Conservation (phyloP, 768 basidiomycete species). For the Krasilnikovozyma curviuscula region DNA sequence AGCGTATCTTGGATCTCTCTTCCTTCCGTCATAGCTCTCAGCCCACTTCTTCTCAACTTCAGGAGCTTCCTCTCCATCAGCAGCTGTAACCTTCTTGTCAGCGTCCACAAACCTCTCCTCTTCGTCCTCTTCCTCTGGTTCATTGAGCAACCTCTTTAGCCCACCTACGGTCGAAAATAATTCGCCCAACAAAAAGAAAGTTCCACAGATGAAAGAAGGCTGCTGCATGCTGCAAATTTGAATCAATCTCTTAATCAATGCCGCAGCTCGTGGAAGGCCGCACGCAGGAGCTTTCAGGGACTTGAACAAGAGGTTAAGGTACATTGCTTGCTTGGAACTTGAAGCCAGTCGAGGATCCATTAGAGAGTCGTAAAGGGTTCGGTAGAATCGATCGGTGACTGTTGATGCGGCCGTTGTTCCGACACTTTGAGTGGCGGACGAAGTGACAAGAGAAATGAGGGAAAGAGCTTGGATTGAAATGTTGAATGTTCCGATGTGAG, state of each 20-base stretch:
- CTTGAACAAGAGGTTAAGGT: conserved; percentile 82
- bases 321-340: conserved; percentile 90
- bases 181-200: conserved; percentile 60
- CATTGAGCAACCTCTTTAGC: conserved; percentile 33
- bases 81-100: neutral
- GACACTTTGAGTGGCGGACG: conserved; percentile 22
- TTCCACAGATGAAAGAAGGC: conserved; percentile 73
- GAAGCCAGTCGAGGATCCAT: conserved; percentile 58
- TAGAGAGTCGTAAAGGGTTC: conserved; percentile 74
- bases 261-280: conserved; percentile 46
- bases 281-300: conserved; percentile 53
- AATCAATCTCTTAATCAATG: conserved; percentile 56
- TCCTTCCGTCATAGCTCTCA: conserved; percentile 57
- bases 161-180: conserved; percentile 36
- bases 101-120: conserved; percentile 25
- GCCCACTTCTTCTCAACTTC: conserved; percentile 7
- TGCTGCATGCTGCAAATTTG: conserved; percentile 60
- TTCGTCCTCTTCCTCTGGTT: conserved; percentile 25
- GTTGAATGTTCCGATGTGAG: conserved; percentile 90
- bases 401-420: conserved; percentile 17
- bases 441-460: conserved; percentile 64
- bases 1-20: conserved; percentile 74
- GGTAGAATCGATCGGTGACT: conserved; percentile 34
- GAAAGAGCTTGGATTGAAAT: conserved; percentile 81
- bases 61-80: neutral